Percentiles rank a stretch among this genome's conserved stretches.
phyloP scores from a whole-genome alignment of 768 basidiomycete species.

The Podaxis rugospora region DNA sequence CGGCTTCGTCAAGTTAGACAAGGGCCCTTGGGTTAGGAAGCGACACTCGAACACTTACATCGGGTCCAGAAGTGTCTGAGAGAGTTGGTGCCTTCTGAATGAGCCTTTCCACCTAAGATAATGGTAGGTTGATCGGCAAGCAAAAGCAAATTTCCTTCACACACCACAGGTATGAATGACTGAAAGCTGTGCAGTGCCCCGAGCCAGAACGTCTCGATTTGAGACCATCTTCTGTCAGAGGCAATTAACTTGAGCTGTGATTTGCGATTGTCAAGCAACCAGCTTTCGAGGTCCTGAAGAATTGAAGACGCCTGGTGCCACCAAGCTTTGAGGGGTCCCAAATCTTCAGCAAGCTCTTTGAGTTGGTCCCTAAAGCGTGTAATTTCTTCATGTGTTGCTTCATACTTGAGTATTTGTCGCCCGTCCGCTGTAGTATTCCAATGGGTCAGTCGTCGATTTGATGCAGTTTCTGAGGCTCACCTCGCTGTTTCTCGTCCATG shows the following conservation, averaged over 20 bases:
- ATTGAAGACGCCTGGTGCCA: neutral
- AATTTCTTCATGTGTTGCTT: neutral
- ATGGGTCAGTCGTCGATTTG: neutral
- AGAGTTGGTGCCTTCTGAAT: neutral
- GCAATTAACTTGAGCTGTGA: neutral
- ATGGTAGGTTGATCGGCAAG: neutral
- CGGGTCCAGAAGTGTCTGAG: neutral
- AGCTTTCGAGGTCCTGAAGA: neutral
- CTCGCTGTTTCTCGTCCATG: neutral
- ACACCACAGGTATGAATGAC: neutral
- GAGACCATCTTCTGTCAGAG: neutral
- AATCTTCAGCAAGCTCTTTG: neutral
- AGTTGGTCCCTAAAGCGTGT: neutral
- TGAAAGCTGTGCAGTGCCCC: neutral
- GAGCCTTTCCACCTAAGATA: neutral
- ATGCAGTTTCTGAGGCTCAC: neutral
- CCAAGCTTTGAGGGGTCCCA: neutral
- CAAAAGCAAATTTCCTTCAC: neutral
- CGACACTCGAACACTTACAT: neutral
- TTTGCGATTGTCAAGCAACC: neutral
- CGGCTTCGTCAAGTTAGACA: neutral
- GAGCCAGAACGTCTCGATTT: neutral
- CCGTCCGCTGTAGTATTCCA: neutral
- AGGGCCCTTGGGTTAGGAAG: neutral
- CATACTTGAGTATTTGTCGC: neutral